A percentile compares a stretch with the other conserved stretches of the same genome.
phyloP scores from a whole-genome alignment of 2,329 filamentous ascomycete species.

The Stachybotrys echinatus region DNA sequence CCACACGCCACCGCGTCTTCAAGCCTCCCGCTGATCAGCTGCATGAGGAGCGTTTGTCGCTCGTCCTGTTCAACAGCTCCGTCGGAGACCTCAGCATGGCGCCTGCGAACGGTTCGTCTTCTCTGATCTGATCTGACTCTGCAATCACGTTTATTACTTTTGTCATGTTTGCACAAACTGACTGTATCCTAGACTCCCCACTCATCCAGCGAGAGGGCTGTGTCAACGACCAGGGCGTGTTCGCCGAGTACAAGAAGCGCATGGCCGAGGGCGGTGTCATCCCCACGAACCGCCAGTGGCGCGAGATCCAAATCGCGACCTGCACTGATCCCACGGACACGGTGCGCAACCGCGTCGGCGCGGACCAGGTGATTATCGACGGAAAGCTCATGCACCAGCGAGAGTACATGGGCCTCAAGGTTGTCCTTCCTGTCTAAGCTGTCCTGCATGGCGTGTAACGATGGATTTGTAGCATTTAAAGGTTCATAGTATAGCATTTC shows the following conservation, averaged over 20 bases:
- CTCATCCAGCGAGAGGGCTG: constrained; percentile 32
- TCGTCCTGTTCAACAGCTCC: constrained; percentile 40
- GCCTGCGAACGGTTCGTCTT: constrained; percentile 22
- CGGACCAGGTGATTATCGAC: constrained; percentile 34
- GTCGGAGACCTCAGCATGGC: constrained; percentile 35
- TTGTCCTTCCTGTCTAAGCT: constrained; percentile 37
- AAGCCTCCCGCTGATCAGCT: constrained; percentile 13
- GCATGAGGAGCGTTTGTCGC: constrained; percentile 31
- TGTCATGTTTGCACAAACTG: not conserved
- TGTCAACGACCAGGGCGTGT: constrained; percentile 37
- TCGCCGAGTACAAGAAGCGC: constrained; percentile 37
- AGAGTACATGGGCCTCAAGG: constrained; percentile 41
- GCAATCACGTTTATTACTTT: no score
- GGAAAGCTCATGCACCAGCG: constrained; percentile 40
- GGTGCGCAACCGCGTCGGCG: constrained; percentile 32
- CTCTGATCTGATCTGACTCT: no score
- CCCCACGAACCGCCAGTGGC: constrained; percentile 40
- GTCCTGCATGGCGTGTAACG: no score
- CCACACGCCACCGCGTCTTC: constrained; percentile 12
- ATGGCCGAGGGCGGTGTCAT: constrained; percentile 33
- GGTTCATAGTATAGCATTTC: no score
- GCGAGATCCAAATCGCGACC: constrained; percentile 43
- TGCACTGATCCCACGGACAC: constrained; percentile 35
- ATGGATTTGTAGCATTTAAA: no score
- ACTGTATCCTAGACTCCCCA: constrained; percentile 14